Evolutionary conservation across 257 asterid species (phyloP).

Genomic region (Ocimum tenuiflorum): DNA sequence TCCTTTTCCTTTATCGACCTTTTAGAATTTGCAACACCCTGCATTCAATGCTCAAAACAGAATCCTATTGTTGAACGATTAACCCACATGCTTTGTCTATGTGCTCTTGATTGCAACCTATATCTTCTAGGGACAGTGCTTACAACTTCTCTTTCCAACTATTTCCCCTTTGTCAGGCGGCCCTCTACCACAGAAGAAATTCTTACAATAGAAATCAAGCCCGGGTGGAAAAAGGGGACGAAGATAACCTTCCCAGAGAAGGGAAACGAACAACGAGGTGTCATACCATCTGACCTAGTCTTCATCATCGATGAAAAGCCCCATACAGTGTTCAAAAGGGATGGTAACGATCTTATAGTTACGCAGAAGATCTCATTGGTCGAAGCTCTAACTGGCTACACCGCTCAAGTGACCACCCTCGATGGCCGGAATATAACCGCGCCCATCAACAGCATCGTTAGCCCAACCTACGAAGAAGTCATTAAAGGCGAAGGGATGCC

Average conservation of each 20-base stretch:
- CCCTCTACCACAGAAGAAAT: slow-evolving; percentile 60
- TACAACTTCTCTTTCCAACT: background rate
- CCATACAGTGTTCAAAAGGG: slow-evolving; percentile 64
- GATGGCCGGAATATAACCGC: slow-evolving; percentile 65
- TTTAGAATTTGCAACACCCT: no score
- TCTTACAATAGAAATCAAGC: slow-evolving; percentile 67
- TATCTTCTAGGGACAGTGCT: background rate
- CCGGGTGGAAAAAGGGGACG: slow-evolving; percentile 97
- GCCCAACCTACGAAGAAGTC: slow-evolving; percentile 73
- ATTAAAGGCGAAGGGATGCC: slow-evolving; percentile 93
- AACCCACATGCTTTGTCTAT: background rate
- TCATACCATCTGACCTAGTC: slow-evolving; percentile 73
- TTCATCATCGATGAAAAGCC: slow-evolving; percentile 87
- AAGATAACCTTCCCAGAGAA: slow-evolving; percentile 89
- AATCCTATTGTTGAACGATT: background rate
- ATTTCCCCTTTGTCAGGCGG: slow-evolving; percentile 40
- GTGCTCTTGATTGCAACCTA: background rate
- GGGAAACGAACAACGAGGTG: slow-evolving; percentile 72
- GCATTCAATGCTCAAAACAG: background rate
- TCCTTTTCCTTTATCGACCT: no score
- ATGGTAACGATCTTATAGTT: slow-evolving; percentile 67
- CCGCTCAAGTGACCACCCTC: slow-evolving; percentile 60
- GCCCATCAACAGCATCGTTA: slow-evolving; percentile 50
- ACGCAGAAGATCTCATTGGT: slow-evolving; percentile 68
- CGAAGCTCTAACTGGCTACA: slow-evolving; percentile 75